Base-by-base conservation (phyloP, 2,329 filamentous ascomycete genomes). In the Shiraia sp. region DNA sequence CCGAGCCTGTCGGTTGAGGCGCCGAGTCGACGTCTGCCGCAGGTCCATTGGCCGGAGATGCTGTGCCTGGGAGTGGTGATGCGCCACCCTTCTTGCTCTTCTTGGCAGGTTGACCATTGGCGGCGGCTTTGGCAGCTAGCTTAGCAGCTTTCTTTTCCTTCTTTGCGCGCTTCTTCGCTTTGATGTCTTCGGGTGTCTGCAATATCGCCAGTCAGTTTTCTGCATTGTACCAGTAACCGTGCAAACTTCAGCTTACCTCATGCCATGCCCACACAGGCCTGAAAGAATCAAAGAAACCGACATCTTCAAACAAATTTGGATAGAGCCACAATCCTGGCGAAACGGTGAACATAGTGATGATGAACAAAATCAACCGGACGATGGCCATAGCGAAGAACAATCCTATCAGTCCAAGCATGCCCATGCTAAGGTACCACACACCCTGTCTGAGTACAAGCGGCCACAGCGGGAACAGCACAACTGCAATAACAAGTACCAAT, bases 301-400 rank as follows among this genome's bases (percentile, higher is more conserved):
- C 93, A 66, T 99, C 93, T 70, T 99, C 93, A 76, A 96, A 99
- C 14, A 99, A 75, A 66, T 99, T 99, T 34, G 93, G 93, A 74
- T 92, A 99, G 31, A 99, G 79, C 93, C 93, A 99, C n/a, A 99
- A 78, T 60, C 93, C 93, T 2, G 93, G 93, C 3, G 91, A 76
- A 1, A 83, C 78, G 12, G 80, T 78, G 65, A 97, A 95, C 72
- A 95, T 90, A 15, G 93, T 97, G 67, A 95, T 73, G 66, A 89
- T 86, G 76, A 99, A 99, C 19, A 99, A 78, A 47, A 99, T 95
- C 42, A 97, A 80, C 46, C 93, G 85, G 81, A 99, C 90, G 64
- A 99, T 95, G 5, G 92, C 88, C 93, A 99, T 97, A 64, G 84
- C 82, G 72, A 99, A 97, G 82, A 99, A 99, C 35, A 96, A 75